Evolutionary conservation across 257 asterid species (phyloP).

Genomic region (Pogostemon cablin): DNA sequence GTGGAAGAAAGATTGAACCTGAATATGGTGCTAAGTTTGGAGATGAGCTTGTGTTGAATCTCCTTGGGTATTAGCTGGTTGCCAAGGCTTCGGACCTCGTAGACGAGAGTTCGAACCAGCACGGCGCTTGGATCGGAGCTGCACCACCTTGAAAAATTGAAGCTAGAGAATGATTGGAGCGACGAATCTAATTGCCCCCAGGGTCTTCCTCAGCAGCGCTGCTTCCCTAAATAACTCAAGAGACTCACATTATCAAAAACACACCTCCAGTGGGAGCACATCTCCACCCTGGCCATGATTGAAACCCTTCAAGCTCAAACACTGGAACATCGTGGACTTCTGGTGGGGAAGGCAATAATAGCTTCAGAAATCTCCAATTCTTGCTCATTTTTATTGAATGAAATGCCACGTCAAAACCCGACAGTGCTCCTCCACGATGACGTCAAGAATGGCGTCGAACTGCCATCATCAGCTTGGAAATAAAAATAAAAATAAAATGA

Average conservation of each 20-base stretch:
- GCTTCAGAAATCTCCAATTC: no score
- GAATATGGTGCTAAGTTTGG: neutral
- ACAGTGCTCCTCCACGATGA: no score
- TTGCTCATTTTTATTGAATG: no score
- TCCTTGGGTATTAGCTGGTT: neutral
- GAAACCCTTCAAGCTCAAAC: conserved; percentile 43
- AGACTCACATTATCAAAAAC: conserved; percentile 35
- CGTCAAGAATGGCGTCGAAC: no score
- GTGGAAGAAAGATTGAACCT: neutral
- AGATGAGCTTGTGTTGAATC: neutral
- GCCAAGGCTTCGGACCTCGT: neutral
- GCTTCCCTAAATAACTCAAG: conserved; percentile 38
- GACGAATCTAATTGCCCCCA: neutral
- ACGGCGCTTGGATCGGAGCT: neutral
- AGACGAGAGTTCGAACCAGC: neutral
- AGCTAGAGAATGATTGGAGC: conserved; percentile 22
- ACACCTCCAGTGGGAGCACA: conserved; percentile 33
- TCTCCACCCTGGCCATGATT: conserved; percentile 34
- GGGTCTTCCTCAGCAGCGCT: conserved; percentile 22
- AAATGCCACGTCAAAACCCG: no score
- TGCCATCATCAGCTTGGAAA: no score
- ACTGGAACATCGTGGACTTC: conserved; percentile 39
- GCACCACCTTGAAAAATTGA: conserved; percentile 35
- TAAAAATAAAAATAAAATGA: no score
- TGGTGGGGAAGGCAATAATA: neutral